Conservation (phyloP, 345 rosid genomes). For the Citrus inodora region DNA sequence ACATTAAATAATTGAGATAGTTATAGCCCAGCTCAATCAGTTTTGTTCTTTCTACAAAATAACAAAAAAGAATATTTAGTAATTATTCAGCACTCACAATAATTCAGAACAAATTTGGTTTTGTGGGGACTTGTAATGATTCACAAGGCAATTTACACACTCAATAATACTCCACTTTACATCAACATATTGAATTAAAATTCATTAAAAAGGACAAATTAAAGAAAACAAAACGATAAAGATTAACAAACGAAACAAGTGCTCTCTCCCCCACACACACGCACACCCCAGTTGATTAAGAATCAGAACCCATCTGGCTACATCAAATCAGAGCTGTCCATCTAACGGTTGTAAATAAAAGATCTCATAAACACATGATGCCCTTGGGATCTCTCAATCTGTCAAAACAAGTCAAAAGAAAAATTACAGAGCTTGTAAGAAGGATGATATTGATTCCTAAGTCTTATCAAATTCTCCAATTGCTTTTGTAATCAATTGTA, state of each 20-base stretch:
- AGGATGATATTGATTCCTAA: no score
- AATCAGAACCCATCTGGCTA: neutral
- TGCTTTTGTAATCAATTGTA: neutral
- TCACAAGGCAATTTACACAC: neutral
- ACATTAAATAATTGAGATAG: neutral
- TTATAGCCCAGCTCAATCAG: neutral
- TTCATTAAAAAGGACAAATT: neutral
- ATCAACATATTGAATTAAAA: no score
- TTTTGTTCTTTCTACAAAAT: neutral
- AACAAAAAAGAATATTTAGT: no score
- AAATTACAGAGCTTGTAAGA: neutral
- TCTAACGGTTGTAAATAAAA: neutral
- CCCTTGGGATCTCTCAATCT: conserved; percentile 4
- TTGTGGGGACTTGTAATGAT: neutral
- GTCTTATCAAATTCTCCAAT: neutral
- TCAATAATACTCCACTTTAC: neutral
- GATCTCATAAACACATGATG: neutral
- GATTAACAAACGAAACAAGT: no score
- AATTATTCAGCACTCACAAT: no score
- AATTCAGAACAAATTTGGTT: neutral
- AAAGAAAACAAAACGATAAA: neutral
- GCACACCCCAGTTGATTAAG: neutral
- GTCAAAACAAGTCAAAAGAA: neutral
- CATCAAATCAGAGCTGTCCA: conserved; percentile 1
- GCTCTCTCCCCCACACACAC: no score